Conservation (phyloP, 805 yeast genomes). For the Wickerhamiella allomyrinae region DNA sequence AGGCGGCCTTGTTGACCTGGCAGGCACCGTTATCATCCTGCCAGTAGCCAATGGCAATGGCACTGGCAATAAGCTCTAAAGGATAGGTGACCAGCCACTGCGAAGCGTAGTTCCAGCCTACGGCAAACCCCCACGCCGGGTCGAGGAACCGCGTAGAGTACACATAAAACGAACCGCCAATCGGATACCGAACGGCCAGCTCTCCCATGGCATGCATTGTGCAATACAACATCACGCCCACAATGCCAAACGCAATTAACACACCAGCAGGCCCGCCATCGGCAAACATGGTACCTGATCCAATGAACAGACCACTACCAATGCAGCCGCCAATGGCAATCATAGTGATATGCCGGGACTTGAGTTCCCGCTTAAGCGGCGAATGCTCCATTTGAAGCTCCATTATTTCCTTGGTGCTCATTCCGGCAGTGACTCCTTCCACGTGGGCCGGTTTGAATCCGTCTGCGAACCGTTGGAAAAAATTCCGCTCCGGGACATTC, state of each 20-base stretch:
- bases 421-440: slow-evolving; percentile 12
- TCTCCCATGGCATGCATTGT: slow-evolving; percentile 59
- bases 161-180: slow-evolving; percentile 41
- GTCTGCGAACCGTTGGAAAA: slow-evolving; percentile 4
- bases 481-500: background rate
- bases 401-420: slow-evolving; percentile 32
- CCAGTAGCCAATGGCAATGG: slow-evolving; percentile 43
- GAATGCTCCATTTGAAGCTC: slow-evolving; percentile 11
- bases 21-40: slow-evolving; percentile 23
- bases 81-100: slow-evolving; percentile 51
- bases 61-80: slow-evolving; percentile 45
- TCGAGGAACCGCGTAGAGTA: slow-evolving; percentile 46
- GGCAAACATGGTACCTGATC: slow-evolving; percentile 35
- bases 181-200: slow-evolving; percentile 49
- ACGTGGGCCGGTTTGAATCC: slow-evolving; percentile 16
- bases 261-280: slow-evolving; percentile 41
- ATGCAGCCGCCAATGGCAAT: slow-evolving; percentile 77
- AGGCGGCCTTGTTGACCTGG: slow-evolving; percentile 37
- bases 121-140: slow-evolving; percentile 49
- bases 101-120: slow-evolving; percentile 53
- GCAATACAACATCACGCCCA: slow-evolving; percentile 51
- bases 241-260: slow-evolving; percentile 43
- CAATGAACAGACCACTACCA: slow-evolving; percentile 58
- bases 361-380: slow-evolving; percentile 25
- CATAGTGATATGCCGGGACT: slow-evolving; percentile 31